Evolutionary conservation across 2,329 filamentous ascomycete genomes (phyloP).

Genomic region (Blumeria hordei): DNA sequence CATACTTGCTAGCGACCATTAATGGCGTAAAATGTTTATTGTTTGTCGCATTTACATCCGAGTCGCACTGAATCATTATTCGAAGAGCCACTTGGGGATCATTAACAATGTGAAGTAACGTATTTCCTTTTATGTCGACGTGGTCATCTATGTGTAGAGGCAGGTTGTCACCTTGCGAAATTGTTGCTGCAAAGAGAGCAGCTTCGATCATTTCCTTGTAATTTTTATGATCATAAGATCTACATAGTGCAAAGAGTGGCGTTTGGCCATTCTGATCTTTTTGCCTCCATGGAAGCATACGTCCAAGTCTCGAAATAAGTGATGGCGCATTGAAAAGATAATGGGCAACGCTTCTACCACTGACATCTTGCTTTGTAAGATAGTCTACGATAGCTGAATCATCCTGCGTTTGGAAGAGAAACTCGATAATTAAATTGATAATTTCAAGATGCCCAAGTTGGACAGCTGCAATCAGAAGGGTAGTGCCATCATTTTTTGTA

Average conservation of each 20-base stretch:
- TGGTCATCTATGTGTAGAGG: constrained; percentile 83
- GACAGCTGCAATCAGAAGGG: constrained; percentile 68
- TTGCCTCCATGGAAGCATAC: constrained; percentile 64
- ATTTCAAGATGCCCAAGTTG: constrained; percentile 57
- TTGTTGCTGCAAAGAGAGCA: constrained; percentile 50
- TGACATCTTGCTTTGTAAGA: constrained; percentile 50
- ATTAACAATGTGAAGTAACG: constrained; percentile 83
- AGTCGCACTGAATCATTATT: constrained; percentile 65
- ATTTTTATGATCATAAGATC: constrained; percentile 79
- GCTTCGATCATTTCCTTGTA: constrained; percentile 74
- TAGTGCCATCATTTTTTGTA: constrained; percentile 72
- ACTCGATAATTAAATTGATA: constrained; percentile 51
- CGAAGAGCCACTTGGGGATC: constrained; percentile 52
- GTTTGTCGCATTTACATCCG: constrained; percentile 89
- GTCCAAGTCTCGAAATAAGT: constrained; percentile 54
- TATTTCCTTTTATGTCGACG: constrained; percentile 80
- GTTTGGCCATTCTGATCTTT: constrained; percentile 94
- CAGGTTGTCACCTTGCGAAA: constrained; percentile 50
- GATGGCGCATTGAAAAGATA: constrained; percentile 82
- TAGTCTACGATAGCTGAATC: constrained; percentile 38
- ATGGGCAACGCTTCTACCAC: constrained; percentile 78
- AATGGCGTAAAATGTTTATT: constrained; percentile 85
- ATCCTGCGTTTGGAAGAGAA: constrained; percentile 33
- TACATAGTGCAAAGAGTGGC: constrained; percentile 82
- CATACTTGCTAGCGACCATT: constrained; percentile 98